These are phyloP conservation scores for Leptographium flavum DNA, from an alignment of 2,329 filamentous ascomycete genomes.

Conservation along the genomic window DNA sequence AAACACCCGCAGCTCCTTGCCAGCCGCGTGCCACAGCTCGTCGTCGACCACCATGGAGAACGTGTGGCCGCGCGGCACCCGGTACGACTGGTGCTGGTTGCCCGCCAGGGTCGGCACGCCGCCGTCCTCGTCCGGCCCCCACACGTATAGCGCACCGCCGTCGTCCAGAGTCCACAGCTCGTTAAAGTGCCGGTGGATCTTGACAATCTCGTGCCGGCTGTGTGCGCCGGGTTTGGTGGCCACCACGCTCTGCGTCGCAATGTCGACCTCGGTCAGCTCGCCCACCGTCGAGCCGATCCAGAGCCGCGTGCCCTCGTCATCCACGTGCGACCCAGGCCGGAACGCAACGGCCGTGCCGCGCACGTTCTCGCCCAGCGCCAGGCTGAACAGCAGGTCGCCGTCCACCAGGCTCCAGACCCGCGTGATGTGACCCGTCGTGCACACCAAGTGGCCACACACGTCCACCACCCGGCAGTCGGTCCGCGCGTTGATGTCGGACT, in stretches of 20 bases:
- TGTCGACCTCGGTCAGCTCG: conserved; percentile 80
- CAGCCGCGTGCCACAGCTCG: conserved; percentile 74
- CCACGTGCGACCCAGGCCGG: conserved; percentile 63
- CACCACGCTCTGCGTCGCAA: conserved; percentile 56
- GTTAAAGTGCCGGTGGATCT: conserved; percentile 72
- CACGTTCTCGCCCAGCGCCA: conserved; percentile 72
- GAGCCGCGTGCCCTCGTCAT: conserved; percentile 65
- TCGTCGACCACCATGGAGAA: conserved; percentile 81
- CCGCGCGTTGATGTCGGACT: conserved; percentile 65
- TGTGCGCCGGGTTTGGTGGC: conserved; percentile 59
- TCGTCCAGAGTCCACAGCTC: conserved; percentile 94
- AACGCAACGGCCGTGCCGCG: conserved; percentile 74
- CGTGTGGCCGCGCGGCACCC: conserved; percentile 66
- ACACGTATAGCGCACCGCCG: conserved; percentile 71
- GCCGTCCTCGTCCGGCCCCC: conserved; percentile 61
- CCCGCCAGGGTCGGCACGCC: conserved; percentile 55
- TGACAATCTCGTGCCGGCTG: conserved; percentile 62
- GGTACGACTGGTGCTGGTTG: conserved; percentile 58
- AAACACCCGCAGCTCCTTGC: conserved; percentile 79
- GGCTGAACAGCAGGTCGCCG: conserved; percentile 66
- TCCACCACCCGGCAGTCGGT: conserved; percentile 81
- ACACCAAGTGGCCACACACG: conserved; percentile 75
- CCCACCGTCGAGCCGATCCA: conserved; percentile 88
- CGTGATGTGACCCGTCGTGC: conserved; percentile 75
- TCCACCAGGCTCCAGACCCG: conserved; percentile 76